phyloP scores from a whole-genome alignment of 73 alveolate species.

The Blepharisma japonicum region DNA sequence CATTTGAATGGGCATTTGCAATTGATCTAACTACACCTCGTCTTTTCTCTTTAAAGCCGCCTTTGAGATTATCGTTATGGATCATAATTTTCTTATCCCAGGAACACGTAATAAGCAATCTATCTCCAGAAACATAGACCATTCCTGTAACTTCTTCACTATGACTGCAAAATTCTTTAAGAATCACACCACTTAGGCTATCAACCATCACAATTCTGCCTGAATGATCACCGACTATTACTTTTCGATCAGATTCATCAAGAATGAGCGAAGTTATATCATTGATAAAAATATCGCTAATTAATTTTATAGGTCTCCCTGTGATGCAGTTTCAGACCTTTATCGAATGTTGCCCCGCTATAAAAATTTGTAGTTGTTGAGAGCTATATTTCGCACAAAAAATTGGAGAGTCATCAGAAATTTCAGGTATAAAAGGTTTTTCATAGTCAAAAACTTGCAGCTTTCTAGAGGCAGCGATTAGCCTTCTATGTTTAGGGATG shows the following conservation, averaged over 20 bases:
- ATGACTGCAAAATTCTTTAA: constrained; percentile 52
- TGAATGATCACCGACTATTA: constrained; percentile 63
- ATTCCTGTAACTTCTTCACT: constrained; percentile 60
- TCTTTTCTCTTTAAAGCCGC: constrained; percentile 40
- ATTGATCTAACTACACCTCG: constrained; percentile 60
- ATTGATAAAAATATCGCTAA: constrained; percentile 50
- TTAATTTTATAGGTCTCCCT: constrained; percentile 63
- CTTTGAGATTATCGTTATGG: constrained; percentile 56
- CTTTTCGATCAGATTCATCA: constrained; percentile 61
- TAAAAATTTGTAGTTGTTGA: constrained; percentile 54
- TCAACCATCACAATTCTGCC: constrained; percentile 65
- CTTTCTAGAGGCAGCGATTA: constrained; percentile 59
- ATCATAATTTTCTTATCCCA: constrained; percentile 66
- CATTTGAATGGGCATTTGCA: constrained; percentile 54
- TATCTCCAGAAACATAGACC: constrained; percentile 59
- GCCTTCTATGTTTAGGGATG: constrained; percentile 68
- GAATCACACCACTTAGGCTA: constrained; percentile 53
- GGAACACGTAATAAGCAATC: constrained; percentile 53
- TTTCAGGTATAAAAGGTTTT: constrained; percentile 69
- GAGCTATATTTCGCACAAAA: constrained; percentile 63
- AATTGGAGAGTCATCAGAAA: constrained; percentile 65
- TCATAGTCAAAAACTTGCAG: constrained; percentile 63
- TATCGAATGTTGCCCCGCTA: constrained; percentile 62
- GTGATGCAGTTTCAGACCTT: constrained; percentile 65
- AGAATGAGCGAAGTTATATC: constrained; percentile 66